Evolutionary conservation across 768 basidiomycete genomes (phyloP).

Genomic region (Amanita subjunquillea): DNA sequence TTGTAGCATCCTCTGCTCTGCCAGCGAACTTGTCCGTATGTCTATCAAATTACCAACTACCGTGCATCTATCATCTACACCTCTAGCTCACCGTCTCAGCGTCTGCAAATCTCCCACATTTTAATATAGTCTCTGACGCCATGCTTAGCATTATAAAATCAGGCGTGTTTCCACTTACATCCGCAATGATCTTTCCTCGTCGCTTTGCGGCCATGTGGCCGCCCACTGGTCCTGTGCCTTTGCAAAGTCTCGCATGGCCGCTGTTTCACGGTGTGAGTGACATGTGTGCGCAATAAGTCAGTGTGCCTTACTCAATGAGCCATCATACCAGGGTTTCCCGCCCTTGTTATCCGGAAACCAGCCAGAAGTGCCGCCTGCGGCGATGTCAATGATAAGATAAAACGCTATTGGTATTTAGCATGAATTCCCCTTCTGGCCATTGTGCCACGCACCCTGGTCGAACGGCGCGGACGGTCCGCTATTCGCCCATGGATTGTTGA

Average conservation of each 20-base stretch:
- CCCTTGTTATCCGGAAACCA: slow-evolving; percentile 83
- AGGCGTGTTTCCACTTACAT: slow-evolving; percentile 35
- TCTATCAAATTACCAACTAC: background rate
- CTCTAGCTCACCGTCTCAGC: background rate
- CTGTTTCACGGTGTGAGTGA: slow-evolving; percentile 10
- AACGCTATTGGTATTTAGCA: slow-evolving; percentile 39
- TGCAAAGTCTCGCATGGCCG: slow-evolving; percentile 70
- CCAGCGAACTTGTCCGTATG: no score
- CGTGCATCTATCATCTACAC: background rate
- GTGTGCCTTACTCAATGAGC: slow-evolving; percentile 31
- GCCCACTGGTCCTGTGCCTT: slow-evolving; percentile 51
- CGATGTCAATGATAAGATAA: slow-evolving; percentile 68
- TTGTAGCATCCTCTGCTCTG: background rate
- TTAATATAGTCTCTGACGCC: slow-evolving; percentile 31
- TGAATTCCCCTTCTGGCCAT: background rate
- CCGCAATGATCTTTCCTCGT: slow-evolving; percentile 54
- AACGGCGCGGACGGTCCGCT: slow-evolving; percentile 63
- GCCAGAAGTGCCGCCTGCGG: slow-evolving; percentile 75
- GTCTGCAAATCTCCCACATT: slow-evolving; percentile 36
- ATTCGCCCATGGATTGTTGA: slow-evolving; percentile 57
- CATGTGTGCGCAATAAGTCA: background rate
- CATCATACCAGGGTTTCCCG: slow-evolving; percentile 70
- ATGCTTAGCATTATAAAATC: slow-evolving; percentile 11
- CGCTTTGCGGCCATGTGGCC: slow-evolving; percentile 54
- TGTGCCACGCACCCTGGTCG: slow-evolving; percentile 56